These are phyloP conservation scores for Sphenostylis stenocarpa DNA, from an alignment of 306 rosid species.

Conservation along the genomic window DNA sequence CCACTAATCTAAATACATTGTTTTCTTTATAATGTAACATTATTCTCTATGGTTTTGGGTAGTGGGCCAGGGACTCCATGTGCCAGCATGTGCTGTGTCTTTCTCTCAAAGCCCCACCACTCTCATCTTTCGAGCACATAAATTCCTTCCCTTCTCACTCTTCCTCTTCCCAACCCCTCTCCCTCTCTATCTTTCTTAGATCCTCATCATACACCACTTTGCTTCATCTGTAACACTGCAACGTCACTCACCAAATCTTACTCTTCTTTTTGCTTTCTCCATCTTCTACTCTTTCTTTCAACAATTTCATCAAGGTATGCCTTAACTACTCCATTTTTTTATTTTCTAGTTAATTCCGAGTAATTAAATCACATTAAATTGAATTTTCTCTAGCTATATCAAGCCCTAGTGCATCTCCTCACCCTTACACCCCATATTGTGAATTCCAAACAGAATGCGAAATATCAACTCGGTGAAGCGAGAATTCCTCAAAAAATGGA, in stretches of 20 bases:
- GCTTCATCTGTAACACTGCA: conserved; percentile 48
- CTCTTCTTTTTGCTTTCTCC: conserved; percentile 20
- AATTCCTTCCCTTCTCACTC: conserved; percentile 58
- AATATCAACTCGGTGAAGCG: conserved; percentile 47
- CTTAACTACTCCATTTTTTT: background rate
- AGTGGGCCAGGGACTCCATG: conserved; percentile 87
- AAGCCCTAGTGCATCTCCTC: conserved; percentile 27
- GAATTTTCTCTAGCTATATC: background rate
- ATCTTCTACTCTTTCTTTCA: conserved; percentile 27
- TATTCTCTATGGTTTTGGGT: conserved; percentile 59
- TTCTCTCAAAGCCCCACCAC: conserved; percentile 73
- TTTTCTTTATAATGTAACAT: conserved; percentile 33
- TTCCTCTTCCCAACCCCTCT: conserved; percentile 33
- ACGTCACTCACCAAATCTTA: conserved; percentile 36
- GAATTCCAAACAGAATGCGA: conserved; percentile 42
- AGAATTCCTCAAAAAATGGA: conserved; percentile 74
- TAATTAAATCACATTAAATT: background rate
- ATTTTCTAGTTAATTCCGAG: background rate
- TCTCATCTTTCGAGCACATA: conserved; percentile 58
- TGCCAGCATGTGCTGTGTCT: conserved; percentile 98
- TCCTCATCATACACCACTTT: conserved; percentile 17
- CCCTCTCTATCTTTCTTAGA: conserved; percentile 26
- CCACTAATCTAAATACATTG: conserved; percentile 30
- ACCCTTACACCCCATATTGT: background rate
- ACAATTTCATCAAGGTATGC: conserved; percentile 40